Base-by-base conservation (phyloP, 1,139 yeast species). In the Blastobotrys ciferrii region DNA sequence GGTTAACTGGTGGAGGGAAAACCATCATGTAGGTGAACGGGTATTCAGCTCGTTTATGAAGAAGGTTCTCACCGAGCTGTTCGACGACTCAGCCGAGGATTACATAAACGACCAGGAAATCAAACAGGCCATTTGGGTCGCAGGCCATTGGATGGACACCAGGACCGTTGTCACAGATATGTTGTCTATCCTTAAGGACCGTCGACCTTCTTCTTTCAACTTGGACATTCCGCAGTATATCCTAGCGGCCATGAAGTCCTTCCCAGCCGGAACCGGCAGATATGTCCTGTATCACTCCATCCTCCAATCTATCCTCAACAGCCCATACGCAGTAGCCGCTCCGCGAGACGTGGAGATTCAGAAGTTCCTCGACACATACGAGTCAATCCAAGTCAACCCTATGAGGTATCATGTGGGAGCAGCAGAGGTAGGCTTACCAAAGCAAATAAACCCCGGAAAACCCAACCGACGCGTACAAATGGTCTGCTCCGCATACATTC, bases 1-100 rank as follows among this genome's bases (percentile, higher is more conserved):
- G 20, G 38, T 33, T 4, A 33, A 33, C 17, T 33, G 38, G 38
- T 33, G 38, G 38, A 33, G 17, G 12, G 38, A 33, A 19, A 33
- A 33, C 20, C 38, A 33, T 33, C 38, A 17, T n/a, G 38, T n/a
- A 6, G 38, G 38, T 19, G 38, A 33, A 33, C 18, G 38, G 15
- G 38, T 33, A 6, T 33, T 33, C 20, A 33, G 38, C 20, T 6
- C 18, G 12, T 33, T 33, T 15, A 33, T 33, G 38, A 33, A 33
- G 15, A 13, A 4, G 4, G 38, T 33, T 3, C 12, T 33, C 9
- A 9, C 3, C 4, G 12, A 33, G 4, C 20, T 33, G 4, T 33
- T 33, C 15, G 20, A 19, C 3, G 9, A 33, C 18, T 9, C 9
- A 9, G 28, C 28, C 5, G 38, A 33, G 15, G 17, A 33, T 5